Base-by-base conservation (phyloP, 805 yeast genomes). In the Spathaspora girioi region DNA sequence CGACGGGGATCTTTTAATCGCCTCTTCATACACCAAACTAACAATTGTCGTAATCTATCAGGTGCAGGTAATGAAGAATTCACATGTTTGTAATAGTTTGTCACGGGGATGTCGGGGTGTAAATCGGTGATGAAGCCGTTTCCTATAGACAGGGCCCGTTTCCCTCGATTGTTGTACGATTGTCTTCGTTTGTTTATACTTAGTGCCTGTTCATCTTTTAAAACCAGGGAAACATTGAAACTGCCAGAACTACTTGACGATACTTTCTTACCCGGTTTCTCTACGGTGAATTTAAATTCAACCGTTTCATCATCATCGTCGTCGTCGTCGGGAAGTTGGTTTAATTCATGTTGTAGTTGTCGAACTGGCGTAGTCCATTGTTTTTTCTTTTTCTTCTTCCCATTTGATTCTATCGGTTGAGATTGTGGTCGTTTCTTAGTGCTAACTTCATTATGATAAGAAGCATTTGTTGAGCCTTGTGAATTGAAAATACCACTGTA, bases 121-220 rank as follows among this genome's bases (percentile, higher is more conserved):
- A 92, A 92, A 29, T 77, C 78, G 0, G 85, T 88, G 2, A 72
- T 74, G 57, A 81, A 82, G 2, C 92, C 93, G 59, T 84, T 86
- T 1, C 92, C 91, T 6, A 87, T 79, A 0, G 91, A 84, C 60
- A 88, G 86, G 2, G 84, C 80, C 27, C 94, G 67, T 59, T 84
- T 85, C 7, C 94, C 94, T 32, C 94, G 70, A 49, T 79, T 77
- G 40, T 76, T 63, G 56, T 83, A 66, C 1, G 87, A 81, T 1
- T 81, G 61, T 48, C 86, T 62, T 56, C 87, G 70, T 44, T 66
- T 67, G 41, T 61, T 56, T 3, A 20, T 18, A 18, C 15, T 17
- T 41, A 5, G 27, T n/a, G 6, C n/a, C n/a, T n/a, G n/a, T n/a
- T 42, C 45, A 42, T 42, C 31, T 23, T 15, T 5, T 42, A 42